Evolutionary conservation across 1,139 yeast genomes (phyloP).

Genomic region (Chernovozyma aurita): DNA sequence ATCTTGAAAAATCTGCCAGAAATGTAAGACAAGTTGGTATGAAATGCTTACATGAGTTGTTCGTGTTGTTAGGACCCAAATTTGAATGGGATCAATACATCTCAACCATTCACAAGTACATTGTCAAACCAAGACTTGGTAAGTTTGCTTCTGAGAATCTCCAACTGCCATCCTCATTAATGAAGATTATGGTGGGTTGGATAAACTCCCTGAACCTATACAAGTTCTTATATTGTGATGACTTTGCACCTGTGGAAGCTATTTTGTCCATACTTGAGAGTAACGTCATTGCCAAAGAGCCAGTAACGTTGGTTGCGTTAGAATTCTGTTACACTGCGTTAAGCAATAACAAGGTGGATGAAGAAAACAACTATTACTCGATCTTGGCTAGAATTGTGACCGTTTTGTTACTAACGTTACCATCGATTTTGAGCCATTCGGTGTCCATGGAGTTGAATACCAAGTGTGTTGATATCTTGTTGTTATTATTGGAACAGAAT

Average conservation of each 20-base stretch:
- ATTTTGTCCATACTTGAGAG: slow-evolving; percentile 52
- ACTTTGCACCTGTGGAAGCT: slow-evolving; percentile 51
- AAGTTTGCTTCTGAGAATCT: slow-evolving; percentile 72
- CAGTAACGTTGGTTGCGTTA: slow-evolving; percentile 56
- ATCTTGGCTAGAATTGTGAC: slow-evolving; percentile 54
- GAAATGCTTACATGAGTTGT: slow-evolving; percentile 51
- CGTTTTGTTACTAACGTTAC: slow-evolving; percentile 48
- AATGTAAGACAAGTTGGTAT: slow-evolving; percentile 58
- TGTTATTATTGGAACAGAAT: slow-evolving; percentile 56
- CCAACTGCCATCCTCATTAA: slow-evolving; percentile 76
- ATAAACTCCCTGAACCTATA: slow-evolving; percentile 47
- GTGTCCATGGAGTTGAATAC: slow-evolving; percentile 48
- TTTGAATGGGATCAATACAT: slow-evolving; percentile 56
- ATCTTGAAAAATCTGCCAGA: slow-evolving; percentile 31
- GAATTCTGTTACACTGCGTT: slow-evolving; percentile 49
- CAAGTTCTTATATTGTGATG: slow-evolving; percentile 53
- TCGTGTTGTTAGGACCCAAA: slow-evolving; percentile 42
- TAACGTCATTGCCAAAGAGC: slow-evolving; percentile 53
- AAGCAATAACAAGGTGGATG: slow-evolving; percentile 31
- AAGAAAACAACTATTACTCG: slow-evolving; percentile 26
- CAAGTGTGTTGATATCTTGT: slow-evolving; percentile 48
- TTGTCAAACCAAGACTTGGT: slow-evolving; percentile 63
- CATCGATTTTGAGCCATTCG: slow-evolving; percentile 41
- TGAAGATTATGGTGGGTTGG: slow-evolving; percentile 66
- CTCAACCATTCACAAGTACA: slow-evolving; percentile 44